phyloP scores from a whole-genome alignment of 805 yeast species.

The Nakazawaea ishiwadae region DNA sequence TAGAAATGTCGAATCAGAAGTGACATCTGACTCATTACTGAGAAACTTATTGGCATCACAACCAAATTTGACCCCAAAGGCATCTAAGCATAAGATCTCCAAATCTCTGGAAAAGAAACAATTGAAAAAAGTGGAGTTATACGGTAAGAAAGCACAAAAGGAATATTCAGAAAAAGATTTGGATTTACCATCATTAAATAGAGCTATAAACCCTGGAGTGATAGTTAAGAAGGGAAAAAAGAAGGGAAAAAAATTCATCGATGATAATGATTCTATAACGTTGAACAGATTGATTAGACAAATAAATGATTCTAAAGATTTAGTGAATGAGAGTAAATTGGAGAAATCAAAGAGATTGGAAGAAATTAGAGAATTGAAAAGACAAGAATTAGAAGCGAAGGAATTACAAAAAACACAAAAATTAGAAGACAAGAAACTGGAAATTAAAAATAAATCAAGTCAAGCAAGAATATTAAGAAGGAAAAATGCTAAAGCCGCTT shows the following conservation, averaged over 20 bases:
- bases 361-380: conserved; percentile 81
- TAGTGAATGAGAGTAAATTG: conserved; percentile 77
- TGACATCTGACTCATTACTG: conserved; percentile 61
- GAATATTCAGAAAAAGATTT: conserved; percentile 75
- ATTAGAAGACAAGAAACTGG: conserved; percentile 72
- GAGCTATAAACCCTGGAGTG: conserved; percentile 80
- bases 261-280: conserved; percentile 58
- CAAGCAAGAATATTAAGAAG: conserved; percentile 68
- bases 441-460: conserved; percentile 67
- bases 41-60: conserved; percentile 56
- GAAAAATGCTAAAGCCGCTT: conserved; percentile 35
- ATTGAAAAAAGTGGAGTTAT: conserved; percentile 57
- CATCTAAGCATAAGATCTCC: conserved; percentile 43
- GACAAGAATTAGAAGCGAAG: conserved; percentile 81
- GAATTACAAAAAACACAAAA: conserved; percentile 66
- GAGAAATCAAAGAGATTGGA: conserved; percentile 88
- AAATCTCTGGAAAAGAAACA: conserved; percentile 60
- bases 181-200: conserved; percentile 74
- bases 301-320: conserved; percentile 79
- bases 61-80: conserved; percentile 58
- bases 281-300: conserved; percentile 69
- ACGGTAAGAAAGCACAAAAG: conserved; percentile 57
- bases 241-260: conserved; percentile 78
- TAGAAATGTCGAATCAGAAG: conserved; percentile 61
- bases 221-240: conserved; percentile 71